Percentiles rank a stretch among this genome's conserved stretches.
Evolutionary conservation across 805 yeast genomes (phyloP).

Genomic region (Lipomyces japonicus): DNA sequence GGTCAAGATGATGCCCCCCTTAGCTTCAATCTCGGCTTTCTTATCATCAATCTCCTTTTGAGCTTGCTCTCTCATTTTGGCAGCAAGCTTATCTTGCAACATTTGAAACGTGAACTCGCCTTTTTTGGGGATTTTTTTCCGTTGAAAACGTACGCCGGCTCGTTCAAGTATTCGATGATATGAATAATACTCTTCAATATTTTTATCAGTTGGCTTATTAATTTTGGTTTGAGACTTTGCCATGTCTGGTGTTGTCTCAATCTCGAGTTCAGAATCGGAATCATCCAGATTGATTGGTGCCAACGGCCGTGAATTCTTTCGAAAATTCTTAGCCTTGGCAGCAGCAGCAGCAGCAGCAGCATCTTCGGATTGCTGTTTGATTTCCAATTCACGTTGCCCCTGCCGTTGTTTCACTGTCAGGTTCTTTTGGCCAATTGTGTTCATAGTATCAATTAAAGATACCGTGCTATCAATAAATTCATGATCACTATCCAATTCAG

Average conservation of each 20-base stretch:
- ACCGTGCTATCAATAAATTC: not conserved
- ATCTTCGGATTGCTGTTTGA: not conserved
- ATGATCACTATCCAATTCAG: not conserved
- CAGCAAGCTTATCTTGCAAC: conserved; percentile 5
- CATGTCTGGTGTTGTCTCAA: conserved; percentile 8
- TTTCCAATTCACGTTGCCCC: not conserved
- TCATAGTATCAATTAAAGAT: not conserved
- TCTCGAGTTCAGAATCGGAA: conserved; percentile 12
- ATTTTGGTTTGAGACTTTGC: not conserved
- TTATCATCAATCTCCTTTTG: conserved; percentile 6
- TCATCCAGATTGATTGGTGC: not conserved
- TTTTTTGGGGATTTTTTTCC: conserved; percentile 1
- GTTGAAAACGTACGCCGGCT: not conserved
- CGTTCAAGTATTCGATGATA: not conserved
- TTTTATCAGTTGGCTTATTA: conserved; percentile 9
- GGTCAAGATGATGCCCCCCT: conserved; percentile 11
- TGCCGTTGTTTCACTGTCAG: not conserved
- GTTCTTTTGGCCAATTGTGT: not conserved
- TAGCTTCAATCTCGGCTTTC: conserved; percentile 8
- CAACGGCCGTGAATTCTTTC: not conserved
- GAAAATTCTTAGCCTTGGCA: too few relatives aligned
- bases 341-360: too few relatives aligned
- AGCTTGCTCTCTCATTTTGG: conserved; percentile 13
- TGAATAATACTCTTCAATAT: too few relatives aligned
- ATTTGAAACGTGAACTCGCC: conserved; percentile 12